A percentile compares a stretch with the other conserved stretches of the same genome.
These are phyloP conservation scores for Paracamarosporium sp. DNA, from an alignment of 2,329 filamentous ascomycete species.

Conservation along the genomic window DNA sequence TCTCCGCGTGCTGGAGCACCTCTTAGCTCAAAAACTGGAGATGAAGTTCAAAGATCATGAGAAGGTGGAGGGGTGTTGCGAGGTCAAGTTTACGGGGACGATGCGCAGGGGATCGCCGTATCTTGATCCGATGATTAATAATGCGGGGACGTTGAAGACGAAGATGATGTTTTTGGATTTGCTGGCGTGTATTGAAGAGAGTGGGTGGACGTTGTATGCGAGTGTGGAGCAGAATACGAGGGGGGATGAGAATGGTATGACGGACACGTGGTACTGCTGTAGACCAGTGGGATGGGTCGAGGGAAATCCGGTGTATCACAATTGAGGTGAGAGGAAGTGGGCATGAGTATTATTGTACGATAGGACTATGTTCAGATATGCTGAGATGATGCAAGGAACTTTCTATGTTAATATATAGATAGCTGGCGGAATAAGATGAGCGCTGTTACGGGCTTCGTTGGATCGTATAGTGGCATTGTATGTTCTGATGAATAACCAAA, in stretches of 20 bases:
- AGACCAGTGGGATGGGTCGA: conserved; percentile 10
- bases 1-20: not conserved
- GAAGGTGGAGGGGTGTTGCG: conserved; percentile 10
- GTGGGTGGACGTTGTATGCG: conserved; percentile 45
- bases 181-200: conserved; percentile 38
- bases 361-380: no score
- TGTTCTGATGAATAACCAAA: no score
- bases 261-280: conserved; percentile 17
- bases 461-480: no score
- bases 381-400: no score
- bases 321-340: no score
- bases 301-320: conserved; percentile 13
- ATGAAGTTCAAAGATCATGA: conserved; percentile 9
- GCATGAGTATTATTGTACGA: no score
- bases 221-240: conserved; percentile 35
- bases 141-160: conserved; percentile 30
- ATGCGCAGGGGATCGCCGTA: conserved; percentile 31
- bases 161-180: conserved; percentile 36
- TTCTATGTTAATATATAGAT: no score
- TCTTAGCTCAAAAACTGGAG: conserved; percentile 5
- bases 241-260: conserved; percentile 11
- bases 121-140: not conserved
- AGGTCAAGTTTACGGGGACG: conserved; percentile 42
- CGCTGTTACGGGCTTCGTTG: no score
- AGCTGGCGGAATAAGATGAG: no score